Evolutionary conservation across 2,329 filamentous ascomycete genomes (phyloP), one percentile per base, ranked within the genome.

Genomic region (Neoscytalidium dimidiatum): DNA sequence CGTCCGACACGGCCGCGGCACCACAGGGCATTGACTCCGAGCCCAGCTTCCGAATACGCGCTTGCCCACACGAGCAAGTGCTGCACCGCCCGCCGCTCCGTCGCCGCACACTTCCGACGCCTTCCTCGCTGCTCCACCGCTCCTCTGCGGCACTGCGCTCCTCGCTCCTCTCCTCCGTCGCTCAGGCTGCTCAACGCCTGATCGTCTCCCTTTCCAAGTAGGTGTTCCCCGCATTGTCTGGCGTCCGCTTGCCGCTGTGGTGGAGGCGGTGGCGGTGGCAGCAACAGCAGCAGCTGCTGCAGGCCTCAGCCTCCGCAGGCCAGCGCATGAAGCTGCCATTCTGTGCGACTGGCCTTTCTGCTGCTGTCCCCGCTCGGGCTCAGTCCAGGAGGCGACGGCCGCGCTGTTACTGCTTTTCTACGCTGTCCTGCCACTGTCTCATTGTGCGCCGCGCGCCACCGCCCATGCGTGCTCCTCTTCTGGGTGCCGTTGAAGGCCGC

Each of bases 391-490:
- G 67, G 52, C 53, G 64, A 41, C 56, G 48, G 26, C 53, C 52
- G 29, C 48, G 26, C 61, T 7, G 38, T 35, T 35, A 38, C 23
- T 62, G 33, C 44, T 62, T 60, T 62, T 53, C 49, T 58, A 41
- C 61, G 33, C 53, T 23, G 35, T 48, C 31, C 58, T 56, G 65
- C 57, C 67, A 63, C 65, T 68, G 64, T 66, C 63, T 66, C 67
- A 38, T 62, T 31, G 69, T 69, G 68, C 65, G 61, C 68, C 75
- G 73, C 74, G 72, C 74, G 74, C 74, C 74, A 76, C 74, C 72
- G 48, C 26, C 61, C 61, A 63, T 64, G 52, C 43, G 43, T 26
- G 17, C 44, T 64, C 28, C 35, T 28, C 38, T 57, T 21, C 13
- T 13, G 38, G 33, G 41, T 38, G 51, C 38, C 38, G 44, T 51